Conservation (phyloP, 371 early-diverging fungal species). For the Circinella umbellata region DNA sequence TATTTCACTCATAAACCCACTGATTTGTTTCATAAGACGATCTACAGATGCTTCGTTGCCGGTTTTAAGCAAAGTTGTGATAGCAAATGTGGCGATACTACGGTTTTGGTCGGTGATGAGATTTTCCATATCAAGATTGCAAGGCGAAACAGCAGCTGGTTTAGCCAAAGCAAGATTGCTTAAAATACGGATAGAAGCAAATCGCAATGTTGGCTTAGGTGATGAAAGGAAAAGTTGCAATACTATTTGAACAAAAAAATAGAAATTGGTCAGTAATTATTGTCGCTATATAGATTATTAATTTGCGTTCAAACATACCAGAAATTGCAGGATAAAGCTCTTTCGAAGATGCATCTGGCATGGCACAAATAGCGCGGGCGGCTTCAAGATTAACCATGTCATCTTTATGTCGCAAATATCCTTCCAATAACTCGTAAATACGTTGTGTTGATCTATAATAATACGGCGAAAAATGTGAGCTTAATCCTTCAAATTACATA, state of each 20-base stretch:
- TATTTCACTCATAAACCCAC: slow-evolving; percentile 96
- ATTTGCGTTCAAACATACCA: slow-evolving; percentile 40
- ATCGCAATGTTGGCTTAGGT: slow-evolving; percentile 91
- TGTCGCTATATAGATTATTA: background rate
- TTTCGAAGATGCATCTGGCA: slow-evolving; percentile 80
- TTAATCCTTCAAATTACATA: too few relatives aligned
- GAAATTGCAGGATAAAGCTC: slow-evolving; percentile 93
- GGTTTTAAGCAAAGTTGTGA: slow-evolving; percentile 97
- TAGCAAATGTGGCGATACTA: slow-evolving; percentile 98
- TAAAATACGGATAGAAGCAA: slow-evolving; percentile 96
- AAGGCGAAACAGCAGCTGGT: slow-evolving; percentile 89
- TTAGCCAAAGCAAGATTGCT: slow-evolving; percentile 89
- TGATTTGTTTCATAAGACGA: slow-evolving; percentile 97
- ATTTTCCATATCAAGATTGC: slow-evolving; percentile 97
- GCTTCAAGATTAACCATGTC: slow-evolving; percentile 98
- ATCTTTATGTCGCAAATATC: slow-evolving; percentile 90
- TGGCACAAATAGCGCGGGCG: slow-evolving; percentile 95
- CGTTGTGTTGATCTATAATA: slow-evolving; percentile 62
- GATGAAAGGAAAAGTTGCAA: slow-evolving; percentile 93
- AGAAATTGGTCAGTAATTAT: background rate
- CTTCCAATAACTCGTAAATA: slow-evolving; percentile 87
- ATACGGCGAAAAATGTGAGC: background rate
- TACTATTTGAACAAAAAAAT: slow-evolving; percentile 41
- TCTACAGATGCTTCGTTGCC: slow-evolving; percentile 98
- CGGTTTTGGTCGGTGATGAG: slow-evolving; percentile 96